These are phyloP conservation scores for Hypoxylon cercidicola DNA, from an alignment of 495 filamentous ascomycete genomes.

Conservation along the genomic window DNA sequence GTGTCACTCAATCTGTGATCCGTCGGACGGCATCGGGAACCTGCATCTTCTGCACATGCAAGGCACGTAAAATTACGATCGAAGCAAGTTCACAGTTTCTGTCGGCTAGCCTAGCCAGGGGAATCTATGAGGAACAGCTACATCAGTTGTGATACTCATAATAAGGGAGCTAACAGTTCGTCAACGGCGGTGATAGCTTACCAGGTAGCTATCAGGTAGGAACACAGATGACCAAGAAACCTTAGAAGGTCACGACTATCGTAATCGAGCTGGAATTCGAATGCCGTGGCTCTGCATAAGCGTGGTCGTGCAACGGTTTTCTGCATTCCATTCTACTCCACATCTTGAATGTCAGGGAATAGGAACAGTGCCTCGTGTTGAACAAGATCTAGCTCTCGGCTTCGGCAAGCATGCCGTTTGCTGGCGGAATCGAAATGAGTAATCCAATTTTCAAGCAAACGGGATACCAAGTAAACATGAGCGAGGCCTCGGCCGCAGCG, in stretches of 20 bases:
- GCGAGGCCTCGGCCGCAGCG: conserved; percentile 1
- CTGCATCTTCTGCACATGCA: conserved; percentile 37
- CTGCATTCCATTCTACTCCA: conserved; percentile 23
- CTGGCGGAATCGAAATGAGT: not conserved
- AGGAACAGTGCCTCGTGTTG: conserved; percentile 17
- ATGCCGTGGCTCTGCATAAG: conserved; percentile 18
- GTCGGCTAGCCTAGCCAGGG: not conserved
- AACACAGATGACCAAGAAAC: not conserved
- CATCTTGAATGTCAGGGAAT: conserved; percentile 17
- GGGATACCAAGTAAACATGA: conserved; percentile 6
- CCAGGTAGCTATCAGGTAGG: not conserved
- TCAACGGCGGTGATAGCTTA: not conserved
- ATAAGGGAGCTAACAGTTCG: not conserved
- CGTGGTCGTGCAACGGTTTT: conserved; percentile 17
- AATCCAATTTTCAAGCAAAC: conserved; percentile 19
- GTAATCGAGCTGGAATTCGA: conserved; percentile 6
- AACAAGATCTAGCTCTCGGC: conserved; percentile 32
- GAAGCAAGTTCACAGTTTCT: conserved; percentile 13
- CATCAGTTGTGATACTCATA: conserved; percentile 8
- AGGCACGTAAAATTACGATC: conserved; percentile 36
- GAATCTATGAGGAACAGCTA: conserved; percentile 4
- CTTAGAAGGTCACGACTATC: not conserved
- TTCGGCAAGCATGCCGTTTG: conserved; percentile 23
- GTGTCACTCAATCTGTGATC: conserved; percentile 18
- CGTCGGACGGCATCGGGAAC: conserved; percentile 40